These are phyloP conservation scores for Lagenidium sp. DNA, from an alignment of 352 stramenopile genomes.

Conservation along the genomic window DNA sequence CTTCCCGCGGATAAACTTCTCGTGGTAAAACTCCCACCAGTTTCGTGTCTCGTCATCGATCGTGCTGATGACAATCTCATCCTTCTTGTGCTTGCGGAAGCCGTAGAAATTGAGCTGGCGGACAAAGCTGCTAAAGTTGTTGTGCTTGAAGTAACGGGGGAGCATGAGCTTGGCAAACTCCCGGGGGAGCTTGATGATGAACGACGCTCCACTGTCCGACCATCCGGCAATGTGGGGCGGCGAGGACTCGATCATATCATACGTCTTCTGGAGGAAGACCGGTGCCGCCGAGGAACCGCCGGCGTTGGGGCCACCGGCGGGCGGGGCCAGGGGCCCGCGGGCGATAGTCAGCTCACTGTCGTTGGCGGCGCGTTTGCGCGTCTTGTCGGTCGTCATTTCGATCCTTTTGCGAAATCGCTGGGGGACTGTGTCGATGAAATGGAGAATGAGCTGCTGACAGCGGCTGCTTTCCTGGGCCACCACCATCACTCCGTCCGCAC, in stretches of 20 bases:
- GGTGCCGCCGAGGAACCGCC: constrained; percentile 20
- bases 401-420: no score
- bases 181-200: constrained; percentile 89
- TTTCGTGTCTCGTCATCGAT: constrained; percentile 73
- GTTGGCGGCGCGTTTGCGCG: constrained; percentile 15
- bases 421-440: no score
- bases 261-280: constrained; percentile 91
- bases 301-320: constrained; percentile 5
- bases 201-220: constrained; percentile 72
- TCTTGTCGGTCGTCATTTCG: constrained; percentile 15
- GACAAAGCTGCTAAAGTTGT: constrained; percentile 92
- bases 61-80: constrained; percentile 77
- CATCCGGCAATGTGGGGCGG: constrained; percentile 66
- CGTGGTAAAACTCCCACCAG: constrained; percentile 91
- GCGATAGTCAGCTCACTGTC: constrained; percentile 11
- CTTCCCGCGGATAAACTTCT: constrained; percentile 83
- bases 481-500: no score
- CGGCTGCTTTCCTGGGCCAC: not conserved
- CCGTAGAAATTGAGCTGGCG: constrained; percentile 93
- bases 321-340: no score
- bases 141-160: constrained; percentile 92
- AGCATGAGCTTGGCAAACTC: constrained; percentile 89
- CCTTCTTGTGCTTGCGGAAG: constrained; percentile 91
- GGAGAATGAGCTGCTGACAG: no score
- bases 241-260: constrained; percentile 91